Percentiles rank a stretch among this genome's conserved stretches.
Evolutionary conservation across 2,329 filamentous ascomycete genomes (phyloP).

Genomic region (Aureobasidium sp.): DNA sequence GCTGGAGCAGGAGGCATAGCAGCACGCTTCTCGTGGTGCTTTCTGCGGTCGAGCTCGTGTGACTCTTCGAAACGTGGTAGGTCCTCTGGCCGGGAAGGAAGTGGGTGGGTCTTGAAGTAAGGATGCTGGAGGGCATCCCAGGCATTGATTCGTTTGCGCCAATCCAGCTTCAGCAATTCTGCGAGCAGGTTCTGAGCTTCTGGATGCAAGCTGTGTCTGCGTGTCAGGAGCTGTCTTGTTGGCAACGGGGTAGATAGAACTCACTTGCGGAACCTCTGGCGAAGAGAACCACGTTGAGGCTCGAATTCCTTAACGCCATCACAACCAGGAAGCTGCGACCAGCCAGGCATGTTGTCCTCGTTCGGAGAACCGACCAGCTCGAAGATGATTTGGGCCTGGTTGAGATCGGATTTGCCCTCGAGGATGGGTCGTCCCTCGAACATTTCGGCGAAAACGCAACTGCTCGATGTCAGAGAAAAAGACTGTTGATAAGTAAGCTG

Average conservation of each 20-base stretch:
- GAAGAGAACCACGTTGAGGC: conserved; percentile 56
- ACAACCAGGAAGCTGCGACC: conserved; percentile 72
- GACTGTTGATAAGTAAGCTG: background rate
- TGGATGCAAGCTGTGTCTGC: conserved; percentile 33
- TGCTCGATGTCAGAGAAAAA: conserved; percentile 29
- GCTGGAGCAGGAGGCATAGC: conserved; percentile 83
- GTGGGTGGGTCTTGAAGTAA: conserved; percentile 74
- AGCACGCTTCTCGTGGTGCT: conserved; percentile 78
- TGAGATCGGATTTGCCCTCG: conserved; percentile 75
- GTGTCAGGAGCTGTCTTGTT: conserved; percentile 20
- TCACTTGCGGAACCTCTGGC: conserved; percentile 66
- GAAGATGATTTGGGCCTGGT: conserved; percentile 92
- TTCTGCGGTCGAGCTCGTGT: conserved; percentile 90
- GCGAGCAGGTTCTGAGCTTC: conserved; percentile 70
- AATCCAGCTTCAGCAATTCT: conserved; percentile 81
- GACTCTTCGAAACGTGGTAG: conserved; percentile 91
- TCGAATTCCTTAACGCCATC: conserved; percentile 61
- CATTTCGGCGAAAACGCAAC: conserved; percentile 99
- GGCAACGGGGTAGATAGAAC: conserved; percentile 14
- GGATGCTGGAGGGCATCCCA: conserved; percentile 87
- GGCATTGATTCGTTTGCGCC: conserved; percentile 81
- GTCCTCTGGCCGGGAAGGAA: conserved; percentile 74
- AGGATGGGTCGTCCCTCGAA: conserved; percentile 88
- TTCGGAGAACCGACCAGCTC: conserved; percentile 84
- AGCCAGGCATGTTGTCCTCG: conserved; percentile 88